Evolutionary conservation across 2,329 filamentous ascomycete genomes (phyloP).

Genomic region (Hysterium pulicare): DNA sequence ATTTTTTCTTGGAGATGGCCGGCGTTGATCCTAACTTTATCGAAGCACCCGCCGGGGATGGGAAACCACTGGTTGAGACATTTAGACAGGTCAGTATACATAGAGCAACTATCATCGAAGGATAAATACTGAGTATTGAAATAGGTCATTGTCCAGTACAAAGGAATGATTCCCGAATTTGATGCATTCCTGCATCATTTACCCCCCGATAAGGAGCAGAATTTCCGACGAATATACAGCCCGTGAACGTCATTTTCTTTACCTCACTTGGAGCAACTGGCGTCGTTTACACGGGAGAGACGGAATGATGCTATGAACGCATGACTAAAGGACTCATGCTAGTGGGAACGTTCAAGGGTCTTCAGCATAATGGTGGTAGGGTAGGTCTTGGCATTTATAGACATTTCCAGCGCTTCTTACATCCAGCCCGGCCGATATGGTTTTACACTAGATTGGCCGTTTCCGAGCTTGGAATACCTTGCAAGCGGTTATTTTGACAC

Average conservation of each 20-base stretch:
- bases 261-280: conserved; percentile 18
- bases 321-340: background rate
- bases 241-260: conserved; percentile 24
- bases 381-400: conserved; percentile 6
- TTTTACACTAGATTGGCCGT: background rate
- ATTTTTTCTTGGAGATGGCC: conserved; percentile 83
- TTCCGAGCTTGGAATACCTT: conserved; percentile 1
- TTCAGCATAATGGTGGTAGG: conserved; percentile 2
- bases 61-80: conserved; percentile 62
- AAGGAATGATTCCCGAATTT: conserved; percentile 53
- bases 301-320: conserved; percentile 10
- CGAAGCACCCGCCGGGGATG: conserved; percentile 57
- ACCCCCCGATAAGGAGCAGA: conserved; percentile 41
- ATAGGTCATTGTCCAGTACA: conserved; percentile 53
- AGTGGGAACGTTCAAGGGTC: conserved; percentile 2
- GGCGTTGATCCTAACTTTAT: conserved; percentile 58
- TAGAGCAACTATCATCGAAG: background rate
- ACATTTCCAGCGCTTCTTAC: conserved; percentile 4
- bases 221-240: conserved; percentile 43
- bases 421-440: background rate
- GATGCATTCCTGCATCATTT: conserved; percentile 49
- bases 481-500: conserved; percentile 20
- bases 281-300: conserved; percentile 19
- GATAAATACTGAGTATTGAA: conserved; percentile 13
- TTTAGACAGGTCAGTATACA: conserved; percentile 68